A percentile compares a stretch with the other conserved stretches of the same genome.
phyloP scores from a whole-genome alignment of 345 rosid genomes.

The Brassica napus region DNA sequence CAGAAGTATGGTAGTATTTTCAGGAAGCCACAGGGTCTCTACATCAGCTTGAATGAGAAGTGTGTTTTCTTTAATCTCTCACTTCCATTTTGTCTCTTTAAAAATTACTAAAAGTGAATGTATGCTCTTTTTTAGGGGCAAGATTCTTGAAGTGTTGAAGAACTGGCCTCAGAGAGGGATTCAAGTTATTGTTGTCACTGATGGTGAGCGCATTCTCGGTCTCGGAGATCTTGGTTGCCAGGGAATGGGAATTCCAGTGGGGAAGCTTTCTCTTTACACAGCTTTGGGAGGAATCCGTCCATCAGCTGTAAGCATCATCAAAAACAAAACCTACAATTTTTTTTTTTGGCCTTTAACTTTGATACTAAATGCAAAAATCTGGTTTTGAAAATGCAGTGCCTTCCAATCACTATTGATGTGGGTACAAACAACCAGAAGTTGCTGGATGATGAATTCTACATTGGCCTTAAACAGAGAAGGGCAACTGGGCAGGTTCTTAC shows the following conservation, averaged over 20 bases:
- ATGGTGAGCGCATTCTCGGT: conserved; percentile 94
- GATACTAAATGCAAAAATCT: neutral
- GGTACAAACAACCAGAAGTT: conserved; percentile 82
- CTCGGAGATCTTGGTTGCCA: conserved; percentile 99
- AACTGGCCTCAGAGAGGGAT: conserved; percentile 93
- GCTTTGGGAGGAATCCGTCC: conserved; percentile 92
- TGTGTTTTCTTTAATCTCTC: neutral
- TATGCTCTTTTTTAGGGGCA: conserved; percentile 59
- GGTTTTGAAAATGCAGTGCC: conserved; percentile 50
- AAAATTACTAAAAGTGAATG: conserved; percentile 19
- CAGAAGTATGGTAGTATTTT: conserved; percentile 1
- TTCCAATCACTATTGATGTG: conserved; percentile 94
- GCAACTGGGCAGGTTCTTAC: conserved; percentile 74
- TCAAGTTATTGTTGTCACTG: conserved; percentile 97
- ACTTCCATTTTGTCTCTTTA: neutral
- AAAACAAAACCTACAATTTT: neutral
- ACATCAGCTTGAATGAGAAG: neutral
- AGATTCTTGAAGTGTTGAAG: conserved; percentile 84
- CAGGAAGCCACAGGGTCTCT: neutral
- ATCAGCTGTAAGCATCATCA: conserved; percentile 62
- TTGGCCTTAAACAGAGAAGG: conserved; percentile 72
- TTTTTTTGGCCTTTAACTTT: neutral
- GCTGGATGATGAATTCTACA: conserved; percentile 79
- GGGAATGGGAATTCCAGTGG: conserved; percentile 99
- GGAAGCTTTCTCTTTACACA: conserved; percentile 83